Conservation (phyloP, 306 rosid genomes). For the Gastrolobium villosum region DNA sequence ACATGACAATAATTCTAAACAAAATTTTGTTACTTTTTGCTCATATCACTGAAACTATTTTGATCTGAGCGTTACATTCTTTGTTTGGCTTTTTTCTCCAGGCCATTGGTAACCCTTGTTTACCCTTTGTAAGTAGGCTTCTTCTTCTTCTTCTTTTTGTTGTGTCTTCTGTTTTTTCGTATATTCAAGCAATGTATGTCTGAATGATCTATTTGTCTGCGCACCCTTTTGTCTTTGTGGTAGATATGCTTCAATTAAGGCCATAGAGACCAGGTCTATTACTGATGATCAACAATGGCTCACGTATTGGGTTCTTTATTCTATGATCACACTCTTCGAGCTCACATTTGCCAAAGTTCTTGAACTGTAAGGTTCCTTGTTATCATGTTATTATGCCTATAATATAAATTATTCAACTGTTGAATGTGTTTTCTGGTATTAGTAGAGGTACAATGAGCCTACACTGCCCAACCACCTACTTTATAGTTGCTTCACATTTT, state of each 20-base stretch:
- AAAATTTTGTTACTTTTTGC: neutral
- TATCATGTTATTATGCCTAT: neutral
- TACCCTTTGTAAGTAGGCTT: constrained; percentile 82
- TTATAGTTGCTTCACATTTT: neutral
- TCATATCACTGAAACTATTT: neutral
- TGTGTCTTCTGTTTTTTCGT: constrained; percentile 7
- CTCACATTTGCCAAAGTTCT: constrained; percentile 91
- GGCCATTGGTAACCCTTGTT: constrained; percentile 87
- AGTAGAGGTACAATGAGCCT: no score
- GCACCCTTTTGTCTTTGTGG: neutral
- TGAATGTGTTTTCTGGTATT: neutral
- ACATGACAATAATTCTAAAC: neutral
- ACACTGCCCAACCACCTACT: neutral
- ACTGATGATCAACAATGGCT: constrained; percentile 96
- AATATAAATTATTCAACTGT: neutral
- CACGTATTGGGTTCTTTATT: constrained; percentile 95
- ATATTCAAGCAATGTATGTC: constrained; percentile 13
- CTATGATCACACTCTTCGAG: constrained; percentile 87
- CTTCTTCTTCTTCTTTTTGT: no score
- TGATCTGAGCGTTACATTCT: neutral
- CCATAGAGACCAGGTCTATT: constrained; percentile 84
- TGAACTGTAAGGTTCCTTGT: constrained; percentile 62
- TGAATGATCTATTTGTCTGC: constrained; percentile 2
- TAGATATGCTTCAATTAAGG: constrained; percentile 86
- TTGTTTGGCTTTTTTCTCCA: constrained; percentile 44